These are phyloP conservation scores for Solanum pinnatisectum DNA, from an alignment of 257 asterid genomes.

Conservation along the genomic window DNA sequence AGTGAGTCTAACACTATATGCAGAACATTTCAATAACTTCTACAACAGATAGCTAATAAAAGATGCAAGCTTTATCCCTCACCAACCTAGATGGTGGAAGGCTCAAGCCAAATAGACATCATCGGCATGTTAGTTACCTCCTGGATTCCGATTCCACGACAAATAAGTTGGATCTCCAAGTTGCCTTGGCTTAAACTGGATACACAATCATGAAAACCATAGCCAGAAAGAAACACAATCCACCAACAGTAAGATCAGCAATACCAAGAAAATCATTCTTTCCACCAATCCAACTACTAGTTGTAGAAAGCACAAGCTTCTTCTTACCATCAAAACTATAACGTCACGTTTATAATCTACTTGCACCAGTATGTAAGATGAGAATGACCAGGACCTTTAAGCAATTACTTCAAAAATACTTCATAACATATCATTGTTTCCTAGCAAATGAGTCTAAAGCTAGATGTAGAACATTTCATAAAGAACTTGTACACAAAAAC, in stretches of 20 bases:
- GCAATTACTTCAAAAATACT: background rate
- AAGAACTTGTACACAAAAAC: background rate
- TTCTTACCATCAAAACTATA: conserved; percentile 22
- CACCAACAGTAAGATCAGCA: conserved; percentile 20
- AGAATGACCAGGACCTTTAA: background rate
- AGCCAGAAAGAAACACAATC: conserved; percentile 16
- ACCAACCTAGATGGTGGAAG: background rate
- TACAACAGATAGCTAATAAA: background rate
- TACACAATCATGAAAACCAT: conserved; percentile 5
- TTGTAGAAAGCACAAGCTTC: conserved; percentile 23
- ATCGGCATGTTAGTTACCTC: background rate
- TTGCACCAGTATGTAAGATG: background rate
- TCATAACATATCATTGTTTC: background rate
- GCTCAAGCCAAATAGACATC: background rate
- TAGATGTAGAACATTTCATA: background rate
- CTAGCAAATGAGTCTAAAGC: background rate
- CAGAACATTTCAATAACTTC: background rate
- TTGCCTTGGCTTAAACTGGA: conserved; percentile 18
- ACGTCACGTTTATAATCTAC: background rate
- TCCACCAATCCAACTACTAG: conserved; percentile 23
- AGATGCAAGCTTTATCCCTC: background rate
- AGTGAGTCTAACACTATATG: background rate
- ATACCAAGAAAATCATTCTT: conserved; percentile 24
- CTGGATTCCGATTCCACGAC: background rate
- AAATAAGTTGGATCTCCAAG: background rate